A percentile compares a stretch with the other conserved stretches of the same genome.
Evolutionary conservation across 805 yeast genomes (phyloP).

Genomic region (Kodamaea fukazawae): DNA sequence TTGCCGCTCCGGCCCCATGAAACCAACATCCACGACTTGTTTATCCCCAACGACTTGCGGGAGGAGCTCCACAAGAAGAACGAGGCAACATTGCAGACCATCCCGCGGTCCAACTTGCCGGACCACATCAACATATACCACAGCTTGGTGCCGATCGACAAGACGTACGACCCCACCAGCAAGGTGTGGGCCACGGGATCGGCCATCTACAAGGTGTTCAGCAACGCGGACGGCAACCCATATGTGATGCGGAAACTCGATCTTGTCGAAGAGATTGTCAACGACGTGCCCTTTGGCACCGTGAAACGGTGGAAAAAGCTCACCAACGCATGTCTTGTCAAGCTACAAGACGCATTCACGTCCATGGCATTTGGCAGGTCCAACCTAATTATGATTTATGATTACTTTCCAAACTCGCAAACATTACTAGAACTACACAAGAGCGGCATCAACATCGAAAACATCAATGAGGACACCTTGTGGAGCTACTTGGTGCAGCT

Average conservation of each 20-base stretch:
- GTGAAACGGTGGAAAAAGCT: slow-evolving; percentile 68
- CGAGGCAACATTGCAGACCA: slow-evolving; percentile 73
- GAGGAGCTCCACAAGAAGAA: slow-evolving; percentile 69
- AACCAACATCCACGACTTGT: slow-evolving; percentile 64
- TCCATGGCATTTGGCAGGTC: slow-evolving; percentile 71
- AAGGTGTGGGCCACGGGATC: slow-evolving; percentile 53
- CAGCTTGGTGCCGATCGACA: slow-evolving; percentile 79
- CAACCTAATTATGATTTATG: slow-evolving; percentile 75
- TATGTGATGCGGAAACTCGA: slow-evolving; percentile 78
- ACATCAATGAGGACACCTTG: slow-evolving; percentile 60
- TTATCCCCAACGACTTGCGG: slow-evolving; percentile 69
- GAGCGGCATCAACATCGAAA: slow-evolving; percentile 40
- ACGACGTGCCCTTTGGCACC: slow-evolving; percentile 57
- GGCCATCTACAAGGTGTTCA: slow-evolving; percentile 73
- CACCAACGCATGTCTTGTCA: slow-evolving; percentile 52
- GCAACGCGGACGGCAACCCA: slow-evolving; percentile 72
- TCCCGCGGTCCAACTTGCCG: slow-evolving; percentile 49
- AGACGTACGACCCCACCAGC: slow-evolving; percentile 28
- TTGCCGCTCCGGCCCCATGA: slow-evolving; percentile 67
- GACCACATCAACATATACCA: slow-evolving; percentile 68
- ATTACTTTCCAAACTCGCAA: slow-evolving; percentile 74
- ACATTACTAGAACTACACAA: slow-evolving; percentile 70
- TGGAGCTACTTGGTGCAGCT: slow-evolving; percentile 81
- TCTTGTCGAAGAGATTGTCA: slow-evolving; percentile 30
- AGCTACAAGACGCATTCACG: slow-evolving; percentile 78